phyloP scores from a whole-genome alignment of 441 rosid genomes.

The Viola pubescens region DNA sequence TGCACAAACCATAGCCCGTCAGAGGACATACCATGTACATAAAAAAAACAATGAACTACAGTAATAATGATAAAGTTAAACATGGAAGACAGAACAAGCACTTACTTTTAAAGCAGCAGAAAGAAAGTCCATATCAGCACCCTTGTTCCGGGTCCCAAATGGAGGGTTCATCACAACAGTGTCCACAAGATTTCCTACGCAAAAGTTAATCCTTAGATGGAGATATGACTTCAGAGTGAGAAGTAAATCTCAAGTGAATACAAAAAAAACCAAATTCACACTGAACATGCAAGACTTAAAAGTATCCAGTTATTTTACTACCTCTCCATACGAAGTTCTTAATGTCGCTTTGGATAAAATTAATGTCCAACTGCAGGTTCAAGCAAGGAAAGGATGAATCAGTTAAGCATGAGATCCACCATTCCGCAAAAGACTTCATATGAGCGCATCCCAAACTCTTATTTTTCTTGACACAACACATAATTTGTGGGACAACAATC shows the following conservation, averaged over 20 bases:
- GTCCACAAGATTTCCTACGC: conserved; percentile 53
- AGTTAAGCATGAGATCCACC: conserved; percentile 5
- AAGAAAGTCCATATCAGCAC: conserved; percentile 89
- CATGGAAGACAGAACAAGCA: background rate
- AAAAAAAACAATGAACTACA: background rate
- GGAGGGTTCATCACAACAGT: conserved; percentile 97
- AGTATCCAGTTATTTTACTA: conserved; percentile 17
- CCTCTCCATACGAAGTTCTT: conserved; percentile 62
- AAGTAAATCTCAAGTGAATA: conserved; percentile 1
- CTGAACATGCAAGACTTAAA: background rate
- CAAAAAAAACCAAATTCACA: background rate
- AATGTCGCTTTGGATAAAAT: conserved; percentile 69
- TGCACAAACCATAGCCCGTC: background rate
- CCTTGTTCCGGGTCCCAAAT: conserved; percentile 85
- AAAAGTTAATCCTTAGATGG: conserved; percentile 11
- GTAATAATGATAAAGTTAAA: background rate
- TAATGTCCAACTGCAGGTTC: conserved; percentile 63
- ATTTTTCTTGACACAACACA: too few relatives aligned
- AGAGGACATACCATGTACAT: background rate
- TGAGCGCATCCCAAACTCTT: too few relatives aligned
- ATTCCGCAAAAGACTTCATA: background rate
- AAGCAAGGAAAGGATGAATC: conserved; percentile 11
- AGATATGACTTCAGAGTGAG: background rate
- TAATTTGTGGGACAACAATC: too few relatives aligned
- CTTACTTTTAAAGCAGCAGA: conserved; percentile 57